Conservation (phyloP, 371 early-diverging fungal genomes). For the Actinomortierella wolfii region DNA sequence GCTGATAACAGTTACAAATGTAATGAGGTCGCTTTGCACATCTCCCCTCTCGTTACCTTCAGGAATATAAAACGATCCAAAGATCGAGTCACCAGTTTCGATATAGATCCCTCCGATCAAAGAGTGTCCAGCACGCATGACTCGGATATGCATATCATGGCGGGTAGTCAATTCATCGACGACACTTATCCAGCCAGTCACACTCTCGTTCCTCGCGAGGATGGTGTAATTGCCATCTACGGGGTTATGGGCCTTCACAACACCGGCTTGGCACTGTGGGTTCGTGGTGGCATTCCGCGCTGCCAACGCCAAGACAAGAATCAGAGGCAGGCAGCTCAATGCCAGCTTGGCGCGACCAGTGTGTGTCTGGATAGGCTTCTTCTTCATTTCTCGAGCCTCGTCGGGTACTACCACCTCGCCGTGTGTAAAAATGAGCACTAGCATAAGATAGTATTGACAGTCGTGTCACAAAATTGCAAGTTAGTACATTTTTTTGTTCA, state of each 20-base stretch:
- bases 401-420: conserved; percentile 48
- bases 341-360: conserved; percentile 21
- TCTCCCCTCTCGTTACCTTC: conserved; percentile 54
- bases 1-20: too few species aligned
- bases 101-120: conserved; percentile 77
- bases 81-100: conserved; percentile 67
- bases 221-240: conserved; percentile 47
- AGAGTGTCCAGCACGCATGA: conserved; percentile 83
- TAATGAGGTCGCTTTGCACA: neutral
- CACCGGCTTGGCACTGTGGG: conserved; percentile 47
- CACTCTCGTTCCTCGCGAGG: conserved; percentile 67
- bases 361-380: conserved; percentile 15
- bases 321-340: conserved; percentile 40
- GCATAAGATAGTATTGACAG: too few species aligned
- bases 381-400: conserved; percentile 30
- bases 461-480: too few species aligned
- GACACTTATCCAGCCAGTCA: conserved; percentile 75
- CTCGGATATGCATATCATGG: conserved; percentile 51
- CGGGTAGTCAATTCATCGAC: conserved; percentile 57
- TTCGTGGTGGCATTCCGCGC: conserved; percentile 45
- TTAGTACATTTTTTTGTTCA: too few species aligned
- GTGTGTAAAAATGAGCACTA: conserved; percentile 38
- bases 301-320: conserved; percentile 36
- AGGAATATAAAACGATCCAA: conserved; percentile 75
- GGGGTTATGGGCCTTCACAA: conserved; percentile 42